Percentiles rank a stretch among this genome's conserved stretches.
These are phyloP conservation scores for Oryza nivara DNA, from an alignment of 176 grass and related monocot genomes.

Conservation along the genomic window DNA sequence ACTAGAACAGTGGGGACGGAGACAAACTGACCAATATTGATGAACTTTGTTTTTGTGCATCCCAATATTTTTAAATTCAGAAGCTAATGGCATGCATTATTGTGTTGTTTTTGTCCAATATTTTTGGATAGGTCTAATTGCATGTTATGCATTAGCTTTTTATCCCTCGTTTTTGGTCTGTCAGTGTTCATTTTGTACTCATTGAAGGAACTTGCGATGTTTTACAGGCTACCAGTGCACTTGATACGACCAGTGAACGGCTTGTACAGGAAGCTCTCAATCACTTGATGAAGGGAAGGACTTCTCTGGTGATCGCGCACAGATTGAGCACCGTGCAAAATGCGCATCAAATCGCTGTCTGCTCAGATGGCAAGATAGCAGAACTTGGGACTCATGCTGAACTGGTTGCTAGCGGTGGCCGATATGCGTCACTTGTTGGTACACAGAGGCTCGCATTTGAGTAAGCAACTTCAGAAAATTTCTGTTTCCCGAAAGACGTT, in stretches of 20 bases:
- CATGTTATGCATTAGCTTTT: background rate
- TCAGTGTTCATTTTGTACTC: background rate
- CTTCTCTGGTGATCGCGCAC: constrained; percentile 93
- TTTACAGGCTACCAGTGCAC: constrained; percentile 85
- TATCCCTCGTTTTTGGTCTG: no score
- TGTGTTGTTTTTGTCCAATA: background rate
- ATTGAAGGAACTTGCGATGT: constrained; percentile 3
- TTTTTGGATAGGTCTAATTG: background rate
- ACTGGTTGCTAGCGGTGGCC: constrained; percentile 70
- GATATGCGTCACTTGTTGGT: constrained; percentile 79
- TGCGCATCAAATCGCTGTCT: constrained; percentile 78
- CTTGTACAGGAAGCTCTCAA: constrained; percentile 90
- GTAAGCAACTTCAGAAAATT: constrained; percentile 27
- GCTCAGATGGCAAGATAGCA: constrained; percentile 68
- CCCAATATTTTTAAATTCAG: background rate
- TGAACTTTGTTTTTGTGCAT: background rate
- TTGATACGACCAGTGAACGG: constrained; percentile 83
- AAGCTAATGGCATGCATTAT: no score
- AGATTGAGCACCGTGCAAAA: constrained; percentile 91
- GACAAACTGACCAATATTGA: background rate
- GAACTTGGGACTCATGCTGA: constrained; percentile 77
- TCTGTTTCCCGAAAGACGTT: background rate
- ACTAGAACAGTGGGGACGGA: background rate
- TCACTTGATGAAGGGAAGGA: constrained; percentile 87
- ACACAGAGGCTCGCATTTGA: constrained; percentile 88